Evolutionary conservation across 176 grass and related monocot genomes (phyloP).

Genomic region (Metroxylon sagu): DNA sequence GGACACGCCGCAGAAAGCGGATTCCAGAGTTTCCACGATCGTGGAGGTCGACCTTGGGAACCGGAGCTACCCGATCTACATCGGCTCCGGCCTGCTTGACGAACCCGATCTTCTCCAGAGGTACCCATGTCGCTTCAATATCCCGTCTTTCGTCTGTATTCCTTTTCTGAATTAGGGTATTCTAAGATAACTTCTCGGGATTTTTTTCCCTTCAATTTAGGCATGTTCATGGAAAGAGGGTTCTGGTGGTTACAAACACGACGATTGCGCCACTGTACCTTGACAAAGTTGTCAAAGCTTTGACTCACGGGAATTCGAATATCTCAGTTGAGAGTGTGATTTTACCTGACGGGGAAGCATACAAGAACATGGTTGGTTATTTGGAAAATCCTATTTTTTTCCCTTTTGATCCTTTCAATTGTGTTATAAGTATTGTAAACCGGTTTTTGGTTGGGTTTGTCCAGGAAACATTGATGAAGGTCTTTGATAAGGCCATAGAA

Average conservation of each 20-base stretch:
- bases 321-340: slow-evolving; percentile 82
- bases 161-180: background rate
- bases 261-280: slow-evolving; percentile 75
- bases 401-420: background rate
- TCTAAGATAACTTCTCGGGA: no score
- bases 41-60: slow-evolving; percentile 86
- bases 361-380: slow-evolving; percentile 73
- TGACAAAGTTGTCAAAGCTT: slow-evolving; percentile 77
- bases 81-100: slow-evolving; percentile 67
- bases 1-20: slow-evolving; percentile 14
- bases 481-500: slow-evolving; percentile 83
- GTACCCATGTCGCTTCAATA: slow-evolving; percentile 12
- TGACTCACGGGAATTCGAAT: slow-evolving; percentile 56
- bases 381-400: background rate
- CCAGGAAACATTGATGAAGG: slow-evolving; percentile 79
- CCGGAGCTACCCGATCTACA: slow-evolving; percentile 98
- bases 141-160: slow-evolving; percentile 1
- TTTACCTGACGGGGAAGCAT: slow-evolving; percentile 81
- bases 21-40: slow-evolving; percentile 62
- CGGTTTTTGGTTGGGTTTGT: slow-evolving; percentile 3
- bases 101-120: slow-evolving; percentile 83
- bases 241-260: slow-evolving; percentile 91
- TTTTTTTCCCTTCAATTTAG: slow-evolving; percentile 6
- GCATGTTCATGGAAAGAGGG: slow-evolving; percentile 90
- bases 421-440: background rate